A percentile compares a stretch with the other conserved stretches of the same genome.
phyloP scores from a whole-genome alignment of 768 basidiomycete species.

The Boletus pseudo-olivaceus region DNA sequence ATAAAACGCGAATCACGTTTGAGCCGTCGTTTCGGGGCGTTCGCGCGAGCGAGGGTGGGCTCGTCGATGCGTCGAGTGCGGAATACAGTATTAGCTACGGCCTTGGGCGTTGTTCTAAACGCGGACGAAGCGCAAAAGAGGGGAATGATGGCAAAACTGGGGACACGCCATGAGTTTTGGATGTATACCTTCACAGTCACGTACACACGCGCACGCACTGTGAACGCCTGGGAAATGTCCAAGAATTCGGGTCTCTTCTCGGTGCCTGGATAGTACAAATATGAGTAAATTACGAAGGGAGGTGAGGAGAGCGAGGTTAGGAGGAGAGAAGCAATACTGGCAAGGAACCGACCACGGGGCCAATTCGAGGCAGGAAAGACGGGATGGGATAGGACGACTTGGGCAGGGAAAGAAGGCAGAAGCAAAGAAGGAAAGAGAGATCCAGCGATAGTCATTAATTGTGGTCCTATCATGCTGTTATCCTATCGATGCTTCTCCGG shows the following conservation, averaged over 20 bases:
- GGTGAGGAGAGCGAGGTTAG: not conserved
- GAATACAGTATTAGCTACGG: not conserved
- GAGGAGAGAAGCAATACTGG: not conserved
- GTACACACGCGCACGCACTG: not conserved
- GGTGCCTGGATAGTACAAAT: conserved; percentile 15
- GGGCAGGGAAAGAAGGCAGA: not conserved
- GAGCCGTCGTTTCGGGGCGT: not conserved
- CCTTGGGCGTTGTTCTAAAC: not conserved
- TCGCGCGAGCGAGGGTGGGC: not conserved
- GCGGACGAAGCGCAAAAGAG: not conserved
- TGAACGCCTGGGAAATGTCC: conserved; percentile 1
- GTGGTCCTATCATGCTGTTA: not conserved
- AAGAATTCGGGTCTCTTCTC: conserved; percentile 5
- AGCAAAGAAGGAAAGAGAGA: not conserved
- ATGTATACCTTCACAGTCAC: not conserved
- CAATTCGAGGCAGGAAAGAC: conserved; percentile 1
- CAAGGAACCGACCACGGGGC: not conserved
- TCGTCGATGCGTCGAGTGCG: not conserved
- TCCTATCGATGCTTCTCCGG: not conserved
- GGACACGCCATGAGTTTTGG: not conserved
- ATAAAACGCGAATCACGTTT: not conserved
- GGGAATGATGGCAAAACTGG: not conserved
- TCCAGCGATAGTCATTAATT: not conserved
- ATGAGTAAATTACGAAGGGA: conserved; percentile 9
- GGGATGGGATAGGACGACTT: not conserved